Evolutionary conservation across 345 rosid species (phyloP), one percentile per base, ranked within the genome.

Genomic region (Salix suchowensis): DNA sequence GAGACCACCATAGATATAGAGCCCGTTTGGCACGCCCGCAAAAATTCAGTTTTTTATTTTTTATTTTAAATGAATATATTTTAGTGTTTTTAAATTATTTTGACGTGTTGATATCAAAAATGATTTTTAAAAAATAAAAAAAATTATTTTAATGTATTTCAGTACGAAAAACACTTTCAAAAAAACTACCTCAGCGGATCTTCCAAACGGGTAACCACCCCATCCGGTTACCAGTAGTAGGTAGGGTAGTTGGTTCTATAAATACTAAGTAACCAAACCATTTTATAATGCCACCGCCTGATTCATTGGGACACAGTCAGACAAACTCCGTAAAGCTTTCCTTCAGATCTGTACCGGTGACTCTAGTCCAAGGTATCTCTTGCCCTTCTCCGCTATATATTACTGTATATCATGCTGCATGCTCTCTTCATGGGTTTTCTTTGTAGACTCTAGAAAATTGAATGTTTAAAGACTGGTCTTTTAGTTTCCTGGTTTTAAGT

Each of bases 191-290:
- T 0, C 0, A 24, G 0, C 24, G 24, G 0, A 24, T 24, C 24
- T 24, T 0, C 24, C 24, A 24, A 24, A 24, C 24, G 0, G 24
- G 24, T 24, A 24, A 68, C 74, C 39, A 62, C 39, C 28, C 9
- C 7, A 60, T 32, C 70, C 74, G 60, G 81, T 73, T 15, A 24
- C 74, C 70, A 28, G 82, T 78, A 11, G 69, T 79, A 11, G 69
- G 30, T 5, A n/a, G 30, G 34, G 46, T 6, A 21, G n/a, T 32
- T 65, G 44, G 62, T 11, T 12, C 77, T 74, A 68, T 79, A 79
- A 68, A 74, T 62, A 24, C 7, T 21, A 23, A n/a, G 44, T 2
- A 3, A 36, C 40, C 7, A 65, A 9, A 18, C 6, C 19, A 23
- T 50, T 3, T 50, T 65, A 30, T 60, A 7, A 46, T 44, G 67